phyloP scores from a whole-genome alignment of 140 eudicot genomes.

The Flaveria floridana region DNA sequence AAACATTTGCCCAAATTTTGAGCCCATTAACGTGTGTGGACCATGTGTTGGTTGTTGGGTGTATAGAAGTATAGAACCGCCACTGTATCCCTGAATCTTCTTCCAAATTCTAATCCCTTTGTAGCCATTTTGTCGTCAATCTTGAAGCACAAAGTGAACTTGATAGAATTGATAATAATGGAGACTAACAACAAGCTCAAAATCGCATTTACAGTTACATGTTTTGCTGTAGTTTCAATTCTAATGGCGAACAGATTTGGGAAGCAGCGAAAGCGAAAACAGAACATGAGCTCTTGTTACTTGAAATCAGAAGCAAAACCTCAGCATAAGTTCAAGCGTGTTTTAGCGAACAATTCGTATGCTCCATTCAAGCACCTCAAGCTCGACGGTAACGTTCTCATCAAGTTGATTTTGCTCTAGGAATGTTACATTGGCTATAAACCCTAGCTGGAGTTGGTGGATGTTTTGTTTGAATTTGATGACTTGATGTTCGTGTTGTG shows the following conservation, averaged over 20 bases:
- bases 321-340: slow-evolving; percentile 63
- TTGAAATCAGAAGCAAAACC: slow-evolving; percentile 58
- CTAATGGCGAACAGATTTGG: slow-evolving; percentile 26
- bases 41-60: no score
- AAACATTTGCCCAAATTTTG: not conserved
- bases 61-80: slow-evolving; percentile 10
- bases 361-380: slow-evolving; percentile 73
- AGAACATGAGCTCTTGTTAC: slow-evolving; percentile 47
- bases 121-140: slow-evolving; percentile 36
- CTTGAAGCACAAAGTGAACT: slow-evolving; percentile 2
- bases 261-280: slow-evolving; percentile 43
- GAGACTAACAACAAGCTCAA: slow-evolving; percentile 35
- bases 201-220: slow-evolving; percentile 42
- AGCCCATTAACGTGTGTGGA: not conserved
- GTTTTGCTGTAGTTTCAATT: slow-evolving; percentile 46
- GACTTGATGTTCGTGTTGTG: not conserved
- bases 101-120: slow-evolving; percentile 10
- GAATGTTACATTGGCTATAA: slow-evolving; percentile 11
- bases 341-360: slow-evolving; percentile 83
- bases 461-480: slow-evolving; percentile 10
- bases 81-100: slow-evolving; percentile 12
- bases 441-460: slow-evolving; percentile 34
- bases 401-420: not conserved
- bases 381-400: slow-evolving; percentile 39
- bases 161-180: slow-evolving; percentile 29